Evolutionary conservation across 2,329 filamentous ascomycete genomes (phyloP), one percentile per base, ranked within the genome.

Genomic region (Claviceps purpurea): DNA sequence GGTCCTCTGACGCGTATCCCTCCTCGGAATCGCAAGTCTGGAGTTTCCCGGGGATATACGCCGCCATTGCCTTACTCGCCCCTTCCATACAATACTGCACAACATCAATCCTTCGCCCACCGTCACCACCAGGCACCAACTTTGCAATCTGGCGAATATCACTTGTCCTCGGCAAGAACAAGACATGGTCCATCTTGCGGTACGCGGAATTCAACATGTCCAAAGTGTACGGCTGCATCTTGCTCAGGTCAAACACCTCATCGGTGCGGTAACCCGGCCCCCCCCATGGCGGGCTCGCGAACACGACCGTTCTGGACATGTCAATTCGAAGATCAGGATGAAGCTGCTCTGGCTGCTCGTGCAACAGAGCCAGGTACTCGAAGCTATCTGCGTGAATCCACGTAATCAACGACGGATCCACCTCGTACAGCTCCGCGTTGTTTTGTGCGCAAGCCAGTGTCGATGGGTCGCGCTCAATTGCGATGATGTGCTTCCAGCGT

Each of bases 381-480:
- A 98, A 94, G 64, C 86, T 93, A 68, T 97, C 90, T 4, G 85
- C 90, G 51, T 86, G 74, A 40, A 96, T 77, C 85, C 89, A 98
- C 51, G 82, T 86, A 60, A 98, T 91, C 62, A 80, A 53, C 11
- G 64, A 81, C 48, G 84, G 78, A 2, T 73, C 71, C 0, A 95
- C 86, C 3, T 85, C 90, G 64, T 96, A 95, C 46, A 97, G 72
- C 51, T 81, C 74, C 7, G 93, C 89, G 65, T 98, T 98, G 65
- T 94, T 83, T 70, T 95, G 90, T 26, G 89, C 93, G 68, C 94
- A 98, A 46, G 84, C 83, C 6, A 98, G 76, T 1, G 87, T 88
- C 10, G 82, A 78, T 3, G 82, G 73, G 61, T 97, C 84, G 59
- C 84, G 86, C 69, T 98, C 93, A 59, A 98, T 85, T 43, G 87